Base-by-base conservation (phyloP, 495 filamentous ascomycete genomes). In the Aspergillus coremiiformis region DNA sequence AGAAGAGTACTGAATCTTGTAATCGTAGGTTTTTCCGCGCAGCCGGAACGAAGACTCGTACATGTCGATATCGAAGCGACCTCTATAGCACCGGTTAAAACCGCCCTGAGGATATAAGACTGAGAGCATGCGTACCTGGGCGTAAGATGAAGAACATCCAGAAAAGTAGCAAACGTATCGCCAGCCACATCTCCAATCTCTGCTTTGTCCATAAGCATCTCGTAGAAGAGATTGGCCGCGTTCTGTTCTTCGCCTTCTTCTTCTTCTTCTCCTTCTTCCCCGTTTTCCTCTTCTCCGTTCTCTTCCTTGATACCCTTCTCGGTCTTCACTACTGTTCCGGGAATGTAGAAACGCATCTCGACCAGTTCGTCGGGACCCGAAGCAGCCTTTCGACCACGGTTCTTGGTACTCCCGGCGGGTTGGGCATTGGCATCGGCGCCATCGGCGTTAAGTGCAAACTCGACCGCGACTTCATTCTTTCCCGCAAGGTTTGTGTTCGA, bases 1-100 rank as follows among this genome's bases (percentile, higher is more conserved):
- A 29, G 83, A 78, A 29, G 96, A 87, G 66, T 95, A 99, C 71
- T 95, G 89, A 55, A 99, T 96, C 78, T 99, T 99, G 81, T 99
- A 99, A 76, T 97, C 94, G 78, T 99, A 99, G 26, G 94, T 99
- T 71, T 97, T 97, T 45, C 94, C 94, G 44, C 94, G 92, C 51
- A 99, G 81, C 51, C 94, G 86, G 81, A 99, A 97, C 5, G 94
- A 97, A 1, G 83, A 82, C 66, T 97, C 94, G 79, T 97, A 99
- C 89, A 99, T 96, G 66, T 97, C 94, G 76, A 97, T 95, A 68
- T 96, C 94, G 78, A 97, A 99, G 45, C 94, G 93, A 66, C 94
- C 94, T 86, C 93, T 95, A 51, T 5, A 53, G 17, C 15, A 33
- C 60, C 49, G 79, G 71, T 69, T 49, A 68, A 51, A 42, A 57